Evolutionary conservation across 2,329 filamentous ascomycete genomes (phyloP), one percentile per base, ranked within the genome.

Genomic region (Exophiala mesophila): DNA sequence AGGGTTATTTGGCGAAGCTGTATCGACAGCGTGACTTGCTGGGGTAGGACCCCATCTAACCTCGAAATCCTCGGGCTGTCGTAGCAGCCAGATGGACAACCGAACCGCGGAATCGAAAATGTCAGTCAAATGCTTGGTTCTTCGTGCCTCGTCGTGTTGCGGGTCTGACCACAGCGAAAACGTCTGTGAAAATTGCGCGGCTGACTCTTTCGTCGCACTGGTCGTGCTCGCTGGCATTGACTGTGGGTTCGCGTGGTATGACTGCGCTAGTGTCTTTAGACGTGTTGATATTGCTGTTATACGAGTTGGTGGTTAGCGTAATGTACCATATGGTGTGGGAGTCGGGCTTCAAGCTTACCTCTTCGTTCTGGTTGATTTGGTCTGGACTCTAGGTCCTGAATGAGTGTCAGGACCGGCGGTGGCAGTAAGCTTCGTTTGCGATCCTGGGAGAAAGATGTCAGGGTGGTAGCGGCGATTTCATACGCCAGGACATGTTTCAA

Each of bases 121-220:
- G n/a, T 46, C 38, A 8, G 38, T 38, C 8, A 46, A 33, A 29
- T 46, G 43, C 10, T 26, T 16, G 12, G 10, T 31, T 9, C 43
- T 37, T 15, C 39, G 37, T 10, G 34, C 20, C 16, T 46, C 31
- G 19, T 40, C 39, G 28, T 30, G 40, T 26, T 36, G 31, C 3
- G 39, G 20, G 29, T 47, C 36, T 5, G 28, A 19, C 44, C 44
- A 46, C 7, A 40, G 38, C 9, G 44, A 32, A 16, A 46, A 46
- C 16, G 30, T 38, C n/a, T 26, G 15, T 24, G 44, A 26, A 35
- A 47, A 47, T 4, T 7, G 10, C 17, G 44, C 39, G 21, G 36
- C 20, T 6, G 21, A 18, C 18, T 9, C n/a, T 21, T 9, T 13
- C 6, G 19, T 39, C 5, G 21, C n/a, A 18, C n/a, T 15, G 9